Conservation (phyloP, 2,329 filamentous ascomycete genomes). For the Colletotrichum euphorbiae region DNA sequence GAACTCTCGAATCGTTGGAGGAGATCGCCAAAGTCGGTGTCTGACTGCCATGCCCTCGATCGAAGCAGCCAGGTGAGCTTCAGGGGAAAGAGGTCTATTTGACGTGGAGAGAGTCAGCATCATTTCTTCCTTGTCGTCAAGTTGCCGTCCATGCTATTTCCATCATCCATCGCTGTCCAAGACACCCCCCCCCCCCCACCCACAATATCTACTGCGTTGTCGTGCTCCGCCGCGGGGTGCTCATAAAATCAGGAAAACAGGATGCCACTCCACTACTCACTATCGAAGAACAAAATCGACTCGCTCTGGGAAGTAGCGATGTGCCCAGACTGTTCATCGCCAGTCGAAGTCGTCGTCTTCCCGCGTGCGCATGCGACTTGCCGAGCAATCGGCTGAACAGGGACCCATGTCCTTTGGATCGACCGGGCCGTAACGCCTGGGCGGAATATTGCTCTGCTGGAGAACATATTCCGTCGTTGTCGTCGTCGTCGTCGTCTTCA, state of each 20-base stretch:
- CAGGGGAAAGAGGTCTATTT: conserved; percentile 83
- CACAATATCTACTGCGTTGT: neutral
- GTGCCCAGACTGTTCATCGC: conserved; percentile 80
- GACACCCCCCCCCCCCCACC: too few relatives aligned
- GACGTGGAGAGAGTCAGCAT: conserved; percentile 1
- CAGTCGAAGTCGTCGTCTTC: conserved; percentile 58
- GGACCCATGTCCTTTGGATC: conserved; percentile 9
- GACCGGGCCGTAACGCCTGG: conserved; percentile 13
- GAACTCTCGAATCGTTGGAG: conserved; percentile 64
- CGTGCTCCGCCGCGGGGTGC: too few relatives aligned
- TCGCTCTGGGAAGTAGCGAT: conserved; percentile 82
- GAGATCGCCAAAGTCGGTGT: conserved; percentile 61
- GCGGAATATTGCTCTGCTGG: conserved; percentile 32
- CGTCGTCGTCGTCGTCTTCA: neutral
- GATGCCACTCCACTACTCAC: conserved; percentile 58
- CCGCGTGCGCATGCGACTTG: conserved; percentile 35
- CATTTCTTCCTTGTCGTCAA: too few relatives aligned
- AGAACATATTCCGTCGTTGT: conserved; percentile 13
- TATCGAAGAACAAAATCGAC: conserved; percentile 90
- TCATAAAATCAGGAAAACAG: too few relatives aligned
- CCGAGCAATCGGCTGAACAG: conserved; percentile 8
- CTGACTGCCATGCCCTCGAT: conserved; percentile 59
- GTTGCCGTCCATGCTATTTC: too few relatives aligned
- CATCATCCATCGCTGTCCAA: neutral
- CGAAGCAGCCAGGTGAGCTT: conserved; percentile 67